Conservation (phyloP, 202 grass and related monocot species). For the Setaria viridis region DNA sequence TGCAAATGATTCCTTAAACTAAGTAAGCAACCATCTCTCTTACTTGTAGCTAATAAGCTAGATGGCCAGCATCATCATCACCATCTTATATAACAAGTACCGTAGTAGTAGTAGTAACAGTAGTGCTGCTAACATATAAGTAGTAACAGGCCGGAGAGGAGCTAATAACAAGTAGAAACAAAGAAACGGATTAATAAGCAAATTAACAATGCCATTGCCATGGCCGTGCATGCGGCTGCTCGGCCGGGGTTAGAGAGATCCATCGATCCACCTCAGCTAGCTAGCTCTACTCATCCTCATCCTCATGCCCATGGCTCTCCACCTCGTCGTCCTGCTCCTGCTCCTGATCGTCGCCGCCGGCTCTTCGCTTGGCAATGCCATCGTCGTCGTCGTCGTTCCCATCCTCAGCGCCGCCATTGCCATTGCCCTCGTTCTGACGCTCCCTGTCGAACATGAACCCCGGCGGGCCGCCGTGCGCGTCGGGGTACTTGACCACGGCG, state of each 20-base stretch:
- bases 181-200: background rate
- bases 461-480: conserved; percentile 47
- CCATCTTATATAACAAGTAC: conserved; percentile 10
- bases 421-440: conserved; percentile 4
- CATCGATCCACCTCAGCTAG: background rate
- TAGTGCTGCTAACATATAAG: conserved; percentile 16
- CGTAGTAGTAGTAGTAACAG: background rate
- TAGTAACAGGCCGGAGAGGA: background rate
- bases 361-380: background rate
- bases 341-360: background rate
- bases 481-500: conserved; percentile 75
- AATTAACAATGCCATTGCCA: background rate
- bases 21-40: background rate
- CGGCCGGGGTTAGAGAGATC: background rate
- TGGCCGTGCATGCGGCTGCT: background rate
- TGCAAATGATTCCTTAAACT: conserved; percentile 6
- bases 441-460: conserved; percentile 48
- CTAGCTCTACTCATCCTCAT: background rate
- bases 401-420: background rate
- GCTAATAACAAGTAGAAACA: background rate
- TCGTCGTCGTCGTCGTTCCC: conserved; percentile 15
- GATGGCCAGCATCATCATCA: background rate
- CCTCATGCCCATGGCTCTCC: conserved; percentile 32
- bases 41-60: conserved; percentile 16
- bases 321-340: conserved; percentile 26